Evolutionary conservation across 495 filamentous ascomycete species (phyloP).

Genomic region (Pyrenula aspistea): DNA sequence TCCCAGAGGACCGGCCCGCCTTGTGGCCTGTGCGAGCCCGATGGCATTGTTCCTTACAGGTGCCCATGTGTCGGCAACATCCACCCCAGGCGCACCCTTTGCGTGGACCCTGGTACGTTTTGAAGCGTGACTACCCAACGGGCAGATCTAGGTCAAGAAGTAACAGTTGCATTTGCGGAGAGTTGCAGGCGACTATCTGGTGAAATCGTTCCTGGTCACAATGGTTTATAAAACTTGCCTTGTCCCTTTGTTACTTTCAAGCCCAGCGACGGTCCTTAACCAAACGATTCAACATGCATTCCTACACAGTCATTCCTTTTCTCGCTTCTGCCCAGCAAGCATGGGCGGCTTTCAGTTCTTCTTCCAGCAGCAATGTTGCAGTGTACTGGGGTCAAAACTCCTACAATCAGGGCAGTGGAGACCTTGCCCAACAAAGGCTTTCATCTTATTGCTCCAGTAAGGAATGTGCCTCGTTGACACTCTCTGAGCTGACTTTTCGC

Average conservation of each 20-base stretch:
- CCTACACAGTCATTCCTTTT: constrained; percentile 40
- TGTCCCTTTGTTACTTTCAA: no score
- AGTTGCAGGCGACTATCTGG: background rate
- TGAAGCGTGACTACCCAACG: background rate
- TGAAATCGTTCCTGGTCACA: no score
- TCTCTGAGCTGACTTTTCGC: background rate
- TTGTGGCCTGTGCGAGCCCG: background rate
- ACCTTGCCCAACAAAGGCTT: constrained; percentile 28
- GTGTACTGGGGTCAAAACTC: constrained; percentile 52
- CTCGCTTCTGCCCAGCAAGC: constrained; percentile 13
- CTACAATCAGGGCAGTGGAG: constrained; percentile 14
- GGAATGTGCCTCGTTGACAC: background rate
- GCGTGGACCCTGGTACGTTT: background rate
- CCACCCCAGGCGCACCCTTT: background rate
- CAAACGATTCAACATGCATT: constrained; percentile 29
- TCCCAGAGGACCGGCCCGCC: background rate
- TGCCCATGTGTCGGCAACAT: background rate
- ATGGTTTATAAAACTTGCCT: no score
- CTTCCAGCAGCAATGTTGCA: constrained; percentile 43
- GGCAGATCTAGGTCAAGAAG: background rate
- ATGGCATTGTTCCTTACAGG: background rate
- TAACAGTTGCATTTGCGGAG: background rate
- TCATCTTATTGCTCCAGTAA: constrained; percentile 35
- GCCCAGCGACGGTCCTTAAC: no score
- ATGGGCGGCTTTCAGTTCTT: constrained; percentile 34